Conservation (phyloP, 176 grass and related monocot species). For the Metroxylon sagu region DNA sequence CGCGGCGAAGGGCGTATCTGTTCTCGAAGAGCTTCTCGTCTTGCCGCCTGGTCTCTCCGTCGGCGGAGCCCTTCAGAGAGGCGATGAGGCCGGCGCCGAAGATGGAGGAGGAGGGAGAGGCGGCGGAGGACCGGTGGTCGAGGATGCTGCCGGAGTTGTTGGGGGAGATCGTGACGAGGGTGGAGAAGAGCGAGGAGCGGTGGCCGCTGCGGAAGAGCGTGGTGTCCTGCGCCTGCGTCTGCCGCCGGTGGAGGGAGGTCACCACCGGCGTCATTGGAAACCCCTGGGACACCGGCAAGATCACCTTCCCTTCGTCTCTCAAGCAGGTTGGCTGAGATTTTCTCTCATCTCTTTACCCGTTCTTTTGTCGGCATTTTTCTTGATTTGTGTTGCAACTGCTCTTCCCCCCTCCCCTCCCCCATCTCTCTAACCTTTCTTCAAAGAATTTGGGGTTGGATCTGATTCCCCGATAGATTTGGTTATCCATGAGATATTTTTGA, state of each 20-base stretch:
- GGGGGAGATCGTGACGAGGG: slow-evolving; percentile 13
- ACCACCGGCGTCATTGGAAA: slow-evolving; percentile 14
- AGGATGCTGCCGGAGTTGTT: slow-evolving; percentile 16
- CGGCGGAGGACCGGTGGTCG: slow-evolving; percentile 14
- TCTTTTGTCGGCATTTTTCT: too few species aligned
- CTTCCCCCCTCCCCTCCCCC: neutral
- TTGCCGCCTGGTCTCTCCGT: neutral
- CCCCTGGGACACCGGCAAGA: slow-evolving; percentile 9
- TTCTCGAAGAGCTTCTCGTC: too few species aligned
- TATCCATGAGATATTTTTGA: too few species aligned
- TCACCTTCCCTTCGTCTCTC: slow-evolving; percentile 13
- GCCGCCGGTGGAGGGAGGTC: slow-evolving; percentile 18
- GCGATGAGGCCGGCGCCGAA: neutral
- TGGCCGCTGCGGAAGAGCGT: slow-evolving; percentile 21
- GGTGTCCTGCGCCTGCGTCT: slow-evolving; percentile 19
- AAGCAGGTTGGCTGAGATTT: neutral
- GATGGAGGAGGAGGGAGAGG: neutral
- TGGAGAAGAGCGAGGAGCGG: slow-evolving; percentile 1
- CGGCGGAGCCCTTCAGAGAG: neutral
- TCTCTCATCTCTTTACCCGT: too few species aligned
- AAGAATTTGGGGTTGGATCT: slow-evolving; percentile 3
- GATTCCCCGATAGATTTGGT: neutral
- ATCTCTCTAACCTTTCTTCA: neutral
- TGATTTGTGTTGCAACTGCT: too few species aligned
- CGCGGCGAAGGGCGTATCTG: too few species aligned